phyloP scores from a whole-genome alignment of 23 red algal genomes.

The Agarophyton chilense region DNA sequence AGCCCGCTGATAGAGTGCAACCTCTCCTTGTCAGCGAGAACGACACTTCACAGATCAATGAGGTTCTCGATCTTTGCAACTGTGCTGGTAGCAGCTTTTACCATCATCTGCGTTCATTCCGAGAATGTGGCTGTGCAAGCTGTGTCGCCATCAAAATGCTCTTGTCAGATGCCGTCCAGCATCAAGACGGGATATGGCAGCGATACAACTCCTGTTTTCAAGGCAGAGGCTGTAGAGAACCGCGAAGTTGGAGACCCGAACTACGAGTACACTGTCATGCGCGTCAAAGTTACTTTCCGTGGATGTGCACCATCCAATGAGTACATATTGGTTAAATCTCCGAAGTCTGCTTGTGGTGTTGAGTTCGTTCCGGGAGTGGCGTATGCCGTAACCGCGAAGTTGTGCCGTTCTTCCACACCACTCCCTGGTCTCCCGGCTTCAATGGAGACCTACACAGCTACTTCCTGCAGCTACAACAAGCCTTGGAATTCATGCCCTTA shows the following conservation, averaged over 20 bases:
- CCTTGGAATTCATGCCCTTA: constrained; percentile 48
- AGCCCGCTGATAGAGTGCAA: neutral
- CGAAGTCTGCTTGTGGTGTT: constrained; percentile 53
- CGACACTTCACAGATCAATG: neutral
- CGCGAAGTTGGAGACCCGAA: constrained; percentile 29
- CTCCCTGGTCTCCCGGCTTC: constrained; percentile 60
- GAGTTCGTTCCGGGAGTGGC: constrained; percentile 11
- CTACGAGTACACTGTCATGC: constrained; percentile 64
- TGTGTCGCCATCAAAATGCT: constrained; percentile 29
- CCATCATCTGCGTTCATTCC: neutral
- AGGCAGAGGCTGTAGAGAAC: constrained; percentile 52
- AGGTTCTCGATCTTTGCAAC: neutral
- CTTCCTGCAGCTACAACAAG: constrained; percentile 62
- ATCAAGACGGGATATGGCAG: constrained; percentile 13
- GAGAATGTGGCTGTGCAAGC: neutral
- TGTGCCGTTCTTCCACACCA: constrained; percentile 49
- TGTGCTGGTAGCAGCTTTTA: constrained; percentile 4
- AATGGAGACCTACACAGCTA: constrained; percentile 51
- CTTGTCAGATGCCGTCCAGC: constrained; percentile 49
- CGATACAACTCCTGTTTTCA: constrained; percentile 48
- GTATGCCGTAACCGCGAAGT: constrained; percentile 50
- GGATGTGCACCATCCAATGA: constrained; percentile 43
- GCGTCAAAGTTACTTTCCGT: constrained; percentile 52
- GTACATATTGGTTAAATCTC: constrained; percentile 55
- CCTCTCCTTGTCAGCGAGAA: neutral